Conservation (phyloP, 345 rosid species). For the Psidium guajava region DNA sequence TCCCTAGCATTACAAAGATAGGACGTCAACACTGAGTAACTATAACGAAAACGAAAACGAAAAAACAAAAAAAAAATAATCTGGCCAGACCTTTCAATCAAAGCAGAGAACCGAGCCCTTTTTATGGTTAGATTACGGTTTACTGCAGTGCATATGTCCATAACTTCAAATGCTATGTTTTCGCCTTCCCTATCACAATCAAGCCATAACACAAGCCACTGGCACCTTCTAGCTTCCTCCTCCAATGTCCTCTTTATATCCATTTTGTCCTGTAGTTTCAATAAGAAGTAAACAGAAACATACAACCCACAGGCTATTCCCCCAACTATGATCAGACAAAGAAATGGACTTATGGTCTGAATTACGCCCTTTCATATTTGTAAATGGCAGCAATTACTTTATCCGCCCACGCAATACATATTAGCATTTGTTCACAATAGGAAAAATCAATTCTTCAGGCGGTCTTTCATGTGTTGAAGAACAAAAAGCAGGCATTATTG, state of each 20-base stretch:
- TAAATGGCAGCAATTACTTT: too few relatives aligned
- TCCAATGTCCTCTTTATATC: constrained; percentile 85
- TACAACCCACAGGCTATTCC: neutral
- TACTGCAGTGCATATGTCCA: constrained; percentile 54
- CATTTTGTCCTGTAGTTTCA: constrained; percentile 47
- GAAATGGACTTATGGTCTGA: neutral
- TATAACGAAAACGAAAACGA: neutral
- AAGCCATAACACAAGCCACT: constrained; percentile 94
- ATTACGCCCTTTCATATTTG: neutral
- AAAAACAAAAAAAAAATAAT: neutral
- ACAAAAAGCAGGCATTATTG: neutral
- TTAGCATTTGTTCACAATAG: neutral
- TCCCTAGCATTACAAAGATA: constrained; percentile 39
- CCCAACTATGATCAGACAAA: neutral
- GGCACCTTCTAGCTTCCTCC: constrained; percentile 89
- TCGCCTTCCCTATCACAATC: constrained; percentile 99
- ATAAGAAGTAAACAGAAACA: neutral
- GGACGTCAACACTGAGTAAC: neutral
- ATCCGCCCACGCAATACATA: too few relatives aligned
- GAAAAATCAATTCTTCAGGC: neutral
- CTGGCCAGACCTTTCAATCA: constrained; percentile 62
- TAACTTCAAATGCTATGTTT: constrained; percentile 88
- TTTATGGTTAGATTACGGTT: constrained; percentile 46
- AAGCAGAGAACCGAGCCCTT: constrained; percentile 91
- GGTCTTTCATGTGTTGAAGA: neutral